phyloP scores from a whole-genome alignment of 805 yeast species.

The Lachancea thermotolerans region DNA sequence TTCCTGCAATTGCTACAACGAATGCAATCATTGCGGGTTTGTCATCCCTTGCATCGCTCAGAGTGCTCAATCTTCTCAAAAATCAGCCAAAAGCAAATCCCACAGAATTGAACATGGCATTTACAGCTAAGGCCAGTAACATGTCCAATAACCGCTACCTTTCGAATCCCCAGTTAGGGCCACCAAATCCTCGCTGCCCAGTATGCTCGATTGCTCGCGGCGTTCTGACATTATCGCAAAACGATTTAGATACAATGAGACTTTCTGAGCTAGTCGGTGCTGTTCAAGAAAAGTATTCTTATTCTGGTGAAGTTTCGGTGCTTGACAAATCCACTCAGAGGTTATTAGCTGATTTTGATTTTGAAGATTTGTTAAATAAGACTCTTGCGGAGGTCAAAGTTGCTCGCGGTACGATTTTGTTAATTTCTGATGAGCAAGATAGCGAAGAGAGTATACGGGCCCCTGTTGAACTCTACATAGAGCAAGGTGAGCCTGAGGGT shows the following conservation, averaged over 20 bases:
- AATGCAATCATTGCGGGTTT: slow-evolving; percentile 93
- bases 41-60: slow-evolving; percentile 66
- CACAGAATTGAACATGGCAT: slow-evolving; percentile 38
- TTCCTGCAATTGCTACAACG: slow-evolving; percentile 97
- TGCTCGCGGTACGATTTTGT: slow-evolving; percentile 51
- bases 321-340: slow-evolving; percentile 36
- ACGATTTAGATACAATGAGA: slow-evolving; percentile 27
- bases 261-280: slow-evolving; percentile 47
- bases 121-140: slow-evolving; percentile 45
- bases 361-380: slow-evolving; percentile 63
- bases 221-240: slow-evolving; percentile 32
- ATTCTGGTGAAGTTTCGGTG: slow-evolving; percentile 34
- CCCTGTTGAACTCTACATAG: slow-evolving; percentile 55
- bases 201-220: slow-evolving; percentile 56
- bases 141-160: slow-evolving; percentile 45
- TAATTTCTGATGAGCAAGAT: slow-evolving; percentile 69
- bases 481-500: slow-evolving; percentile 15
- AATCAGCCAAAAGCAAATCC: slow-evolving; percentile 32
- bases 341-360: slow-evolving; percentile 77
- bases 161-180: slow-evolving; percentile 51
- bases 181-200: slow-evolving; percentile 66
- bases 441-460: slow-evolving; percentile 34
- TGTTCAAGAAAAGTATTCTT: slow-evolving; percentile 45
- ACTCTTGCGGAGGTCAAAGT: slow-evolving; percentile 50
- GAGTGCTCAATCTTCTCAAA: slow-evolving; percentile 36